phyloP scores from a whole-genome alignment of 345 rosid species.

The Citrus australasica region DNA sequence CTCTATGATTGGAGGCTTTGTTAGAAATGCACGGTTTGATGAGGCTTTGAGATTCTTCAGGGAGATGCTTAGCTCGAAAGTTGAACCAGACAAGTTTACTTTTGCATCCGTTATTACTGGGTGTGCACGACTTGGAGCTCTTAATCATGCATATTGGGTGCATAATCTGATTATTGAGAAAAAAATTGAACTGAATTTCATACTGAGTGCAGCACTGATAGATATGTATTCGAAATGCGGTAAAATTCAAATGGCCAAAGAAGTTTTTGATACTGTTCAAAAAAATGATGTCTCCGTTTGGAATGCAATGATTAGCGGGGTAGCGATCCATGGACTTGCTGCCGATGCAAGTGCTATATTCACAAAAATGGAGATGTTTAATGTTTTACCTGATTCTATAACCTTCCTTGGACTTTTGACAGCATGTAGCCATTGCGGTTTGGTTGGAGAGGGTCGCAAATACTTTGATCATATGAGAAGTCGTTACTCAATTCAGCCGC shows the following conservation, averaged over 20 bases:
- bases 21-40: slow-evolving; percentile 50
- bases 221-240: slow-evolving; percentile 76
- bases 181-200: slow-evolving; percentile 43
- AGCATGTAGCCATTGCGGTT: slow-evolving; percentile 69
- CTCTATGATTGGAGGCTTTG: slow-evolving; percentile 65
- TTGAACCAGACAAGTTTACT: slow-evolving; percentile 63
- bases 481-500: slow-evolving; percentile 42
- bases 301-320: slow-evolving; percentile 79
- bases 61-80: slow-evolving; percentile 42
- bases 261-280: slow-evolving; percentile 42
- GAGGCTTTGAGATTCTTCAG: slow-evolving; percentile 47
- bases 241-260: slow-evolving; percentile 53
- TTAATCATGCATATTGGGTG: slow-evolving; percentile 55
- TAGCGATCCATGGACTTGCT: slow-evolving; percentile 74
- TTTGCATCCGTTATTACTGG: slow-evolving; percentile 61
- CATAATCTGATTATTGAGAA: slow-evolving; percentile 48
- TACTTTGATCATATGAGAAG: slow-evolving; percentile 56
- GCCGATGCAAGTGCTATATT: slow-evolving; percentile 47
- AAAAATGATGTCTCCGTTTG: slow-evolving; percentile 57
- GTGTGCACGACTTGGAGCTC: slow-evolving; percentile 68
- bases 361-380: slow-evolving; percentile 50
- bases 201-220: slow-evolving; percentile 65
- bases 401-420: slow-evolving; percentile 67
- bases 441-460: slow-evolving; percentile 56
- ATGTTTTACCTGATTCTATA: slow-evolving; percentile 58